These are phyloP conservation scores for Botrytis galanthina DNA, from an alignment of 2,329 filamentous ascomycete species.

Conservation along the genomic window DNA sequence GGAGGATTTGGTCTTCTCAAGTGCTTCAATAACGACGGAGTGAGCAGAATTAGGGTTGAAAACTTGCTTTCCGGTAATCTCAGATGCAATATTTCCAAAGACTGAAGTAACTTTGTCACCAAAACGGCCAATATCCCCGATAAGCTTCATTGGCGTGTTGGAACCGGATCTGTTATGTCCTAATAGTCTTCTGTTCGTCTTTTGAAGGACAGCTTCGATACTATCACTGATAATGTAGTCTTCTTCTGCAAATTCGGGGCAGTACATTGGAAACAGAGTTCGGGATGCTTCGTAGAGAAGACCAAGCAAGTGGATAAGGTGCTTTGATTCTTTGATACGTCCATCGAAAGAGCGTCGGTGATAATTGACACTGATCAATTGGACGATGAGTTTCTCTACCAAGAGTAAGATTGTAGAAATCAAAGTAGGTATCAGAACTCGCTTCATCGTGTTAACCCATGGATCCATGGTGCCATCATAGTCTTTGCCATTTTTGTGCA, in stretches of 20 bases:
- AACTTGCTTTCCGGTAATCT: constrained; percentile 92
- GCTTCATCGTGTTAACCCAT: constrained; percentile 60
- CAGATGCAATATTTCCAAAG: constrained; percentile 89
- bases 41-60: constrained; percentile 92
- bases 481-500: background rate
- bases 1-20: constrained; percentile 79
- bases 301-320: constrained; percentile 75
- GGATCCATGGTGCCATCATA: constrained; percentile 24
- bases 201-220: constrained; percentile 64
- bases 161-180: constrained; percentile 55
- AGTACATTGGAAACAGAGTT: constrained; percentile 87
- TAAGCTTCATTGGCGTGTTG: constrained; percentile 73
- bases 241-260: constrained; percentile 83
- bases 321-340: constrained; percentile 86
- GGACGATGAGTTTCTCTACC: constrained; percentile 74
- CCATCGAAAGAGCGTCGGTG: constrained; percentile 80
- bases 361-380: constrained; percentile 81
- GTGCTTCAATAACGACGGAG: constrained; percentile 81
- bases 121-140: constrained; percentile 71
- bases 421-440: constrained; percentile 64
- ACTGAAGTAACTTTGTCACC: constrained; percentile 92
- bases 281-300: constrained; percentile 89
- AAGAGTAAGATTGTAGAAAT: constrained; percentile 69
- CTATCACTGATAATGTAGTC: constrained; percentile 90
- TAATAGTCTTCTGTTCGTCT: constrained; percentile 46